phyloP scores from a whole-genome alignment of 2,329 filamentous ascomycete genomes.

The Sordariomycetes sp. region DNA sequence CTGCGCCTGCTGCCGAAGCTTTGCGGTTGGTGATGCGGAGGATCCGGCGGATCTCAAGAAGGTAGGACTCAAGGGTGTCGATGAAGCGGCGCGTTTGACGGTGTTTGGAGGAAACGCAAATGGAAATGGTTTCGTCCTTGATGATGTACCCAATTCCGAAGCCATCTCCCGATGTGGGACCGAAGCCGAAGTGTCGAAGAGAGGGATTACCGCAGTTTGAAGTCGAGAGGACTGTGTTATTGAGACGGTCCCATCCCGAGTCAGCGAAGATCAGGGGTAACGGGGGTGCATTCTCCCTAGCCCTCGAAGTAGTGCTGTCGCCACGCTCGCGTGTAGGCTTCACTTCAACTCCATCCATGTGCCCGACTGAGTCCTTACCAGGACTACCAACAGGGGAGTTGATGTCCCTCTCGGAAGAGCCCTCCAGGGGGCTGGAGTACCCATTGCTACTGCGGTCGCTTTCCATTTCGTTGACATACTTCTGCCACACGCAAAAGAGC shows the following conservation, averaged over 20 bases:
- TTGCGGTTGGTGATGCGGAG: constrained; percentile 56
- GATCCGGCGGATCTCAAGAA: constrained; percentile 82
- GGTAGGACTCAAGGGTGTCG: constrained; percentile 80
- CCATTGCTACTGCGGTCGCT: constrained; percentile 48
- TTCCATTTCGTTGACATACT: constrained; percentile 58
- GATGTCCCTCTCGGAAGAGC: constrained; percentile 33
- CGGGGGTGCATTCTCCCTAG: constrained; percentile 33
- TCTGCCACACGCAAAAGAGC: constrained; percentile 90
- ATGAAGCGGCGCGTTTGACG: constrained; percentile 86
- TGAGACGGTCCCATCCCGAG: constrained; percentile 85
- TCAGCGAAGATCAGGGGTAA: constrained; percentile 82
- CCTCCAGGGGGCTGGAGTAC: constrained; percentile 51
- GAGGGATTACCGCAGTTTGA: constrained; percentile 98
- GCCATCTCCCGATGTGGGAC: constrained; percentile 84
- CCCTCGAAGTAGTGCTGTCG: constrained; percentile 44
- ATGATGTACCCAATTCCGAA: constrained; percentile 99
- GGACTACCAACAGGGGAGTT: constrained; percentile 42
- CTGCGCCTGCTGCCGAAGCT: constrained; percentile 28
- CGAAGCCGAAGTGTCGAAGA: constrained; percentile 92
- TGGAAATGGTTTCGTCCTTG: constrained; percentile 68
- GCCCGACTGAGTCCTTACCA: constrained; percentile 34
- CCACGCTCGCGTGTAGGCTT: constrained; percentile 35
- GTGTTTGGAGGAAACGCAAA: constrained; percentile 90
- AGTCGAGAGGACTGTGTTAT: constrained; percentile 87
- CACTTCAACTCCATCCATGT: constrained; percentile 19